A percentile compares a stretch with the other conserved stretches of the same genome.
Conservation (phyloP, 805 yeast genomes). For the Saccharomycopsis fodiens region DNA sequence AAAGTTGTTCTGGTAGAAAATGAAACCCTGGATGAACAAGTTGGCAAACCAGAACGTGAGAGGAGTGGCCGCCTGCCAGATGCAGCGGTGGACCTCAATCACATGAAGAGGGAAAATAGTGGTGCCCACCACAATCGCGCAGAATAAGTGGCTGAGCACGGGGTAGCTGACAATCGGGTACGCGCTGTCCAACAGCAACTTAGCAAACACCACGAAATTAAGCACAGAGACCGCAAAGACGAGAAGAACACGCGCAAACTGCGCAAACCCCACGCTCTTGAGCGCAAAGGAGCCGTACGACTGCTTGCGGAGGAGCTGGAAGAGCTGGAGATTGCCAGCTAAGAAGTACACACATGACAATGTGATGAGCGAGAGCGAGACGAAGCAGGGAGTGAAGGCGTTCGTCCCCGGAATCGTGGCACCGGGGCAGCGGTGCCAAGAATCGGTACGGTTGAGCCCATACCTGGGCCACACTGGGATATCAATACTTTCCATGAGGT, state of each 20-base stretch:
- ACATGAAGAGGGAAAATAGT: conserved; percentile 17
- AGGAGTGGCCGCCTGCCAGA: conserved; percentile 14
- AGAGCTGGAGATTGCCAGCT: conserved; percentile 11
- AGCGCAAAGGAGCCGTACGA: conserved; percentile 5
- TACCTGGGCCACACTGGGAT: neutral
- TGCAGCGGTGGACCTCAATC: conserved; percentile 17
- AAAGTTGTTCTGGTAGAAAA: conserved; percentile 12
- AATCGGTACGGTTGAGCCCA: neutral
- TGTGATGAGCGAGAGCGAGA: neutral
- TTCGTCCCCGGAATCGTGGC: conserved; percentile 6
- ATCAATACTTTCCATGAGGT: neutral
- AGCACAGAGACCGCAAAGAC: conserved; percentile 6
- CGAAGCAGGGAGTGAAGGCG: conserved; percentile 18
- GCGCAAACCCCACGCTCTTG: conserved; percentile 12
- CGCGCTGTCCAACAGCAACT: neutral
- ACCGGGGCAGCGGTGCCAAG: neutral
- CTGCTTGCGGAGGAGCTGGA: conserved; percentile 5
- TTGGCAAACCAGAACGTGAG: conserved; percentile 14
- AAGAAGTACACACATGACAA: conserved; percentile 5
- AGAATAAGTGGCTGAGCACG: conserved; percentile 3
- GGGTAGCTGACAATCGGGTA: neutral
- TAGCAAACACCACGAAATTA: conserved; percentile 1
- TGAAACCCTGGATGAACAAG: neutral
- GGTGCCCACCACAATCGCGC: neutral
- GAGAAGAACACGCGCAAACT: conserved; percentile 8